Base-by-base conservation (phyloP, 176 grass and related monocot species). In the Luzula sylvatica region DNA sequence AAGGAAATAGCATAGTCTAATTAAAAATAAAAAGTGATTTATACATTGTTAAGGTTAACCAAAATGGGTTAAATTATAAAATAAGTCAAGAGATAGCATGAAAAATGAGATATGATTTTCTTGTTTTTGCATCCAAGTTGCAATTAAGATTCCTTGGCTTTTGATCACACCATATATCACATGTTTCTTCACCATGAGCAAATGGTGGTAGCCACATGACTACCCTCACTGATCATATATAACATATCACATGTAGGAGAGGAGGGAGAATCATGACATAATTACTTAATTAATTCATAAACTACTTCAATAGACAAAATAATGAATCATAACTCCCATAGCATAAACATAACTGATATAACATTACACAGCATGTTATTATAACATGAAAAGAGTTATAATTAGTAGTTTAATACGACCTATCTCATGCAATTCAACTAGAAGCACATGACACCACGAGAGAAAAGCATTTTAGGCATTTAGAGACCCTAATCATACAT, bases 121-220 rank as follows among this genome's bases (percentile, higher is more conserved):
- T 64, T n/a, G 43, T 64, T 64, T 64, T 45, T 15, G 28, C 15
- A 64, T 64, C 43, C 60, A 49, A 64, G 43, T 64, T 64, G 60
- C 47, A 64, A n/a, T n/a, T n/a, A n/a, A 64, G 44, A 64, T 64
- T 64, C 43, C 60, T 49, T 49, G 26, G 43, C 43, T 49, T 23
- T 43, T 42, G 26, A 27, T 24, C 43, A 48, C 25, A 47, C 60
- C n/a, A 60, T 43, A 12, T 23, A 44, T 63, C 58, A 64, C 42
- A 64, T 64, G 60, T 8, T 50, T 50, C 47, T 35, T 64, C 60
- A 50, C 43, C 44, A 50, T 64, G 25, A 64, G 23, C 26, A 17
- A 27, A 49, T 50, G 60, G 29, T 49, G 60, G 42, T 13, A 47
- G 15, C 23, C 59, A 64, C 59, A 64, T 64, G 60, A 64, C 25